Base-by-base conservation (phyloP, 2,329 filamentous ascomycete species). In the Fusarium anguioides region DNA sequence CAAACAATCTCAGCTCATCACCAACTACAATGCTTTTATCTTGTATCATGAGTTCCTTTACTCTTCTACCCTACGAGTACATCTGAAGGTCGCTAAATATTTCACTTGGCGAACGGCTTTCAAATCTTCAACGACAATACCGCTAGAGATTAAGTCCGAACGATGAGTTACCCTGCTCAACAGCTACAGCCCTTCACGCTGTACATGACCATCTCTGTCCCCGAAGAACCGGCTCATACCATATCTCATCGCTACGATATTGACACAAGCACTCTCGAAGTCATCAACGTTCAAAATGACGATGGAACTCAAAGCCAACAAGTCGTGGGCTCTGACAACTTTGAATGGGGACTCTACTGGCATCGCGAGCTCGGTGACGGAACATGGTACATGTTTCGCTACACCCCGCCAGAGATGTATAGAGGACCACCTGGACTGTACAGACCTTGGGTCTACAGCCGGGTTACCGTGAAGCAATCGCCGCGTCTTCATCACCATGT, bases 261-360 rank as follows among this genome's bases (percentile, higher is more conserved):
- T 14, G 66, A 64, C 29, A 61, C 45, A 12, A 64, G 48, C 8
- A 54, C 41, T 18, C 24, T 63, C 8, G 33, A 59, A 27, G 24
- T 55, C 35, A 18, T 49, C 8, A 57, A 60, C 21, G 48, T 62
- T 8, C 60, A 48, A n/a, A 58, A 51, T 6, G 64, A 74, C 39
- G 68, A 74, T 23, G 64, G 62, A 12, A 51, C 36, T 20, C 66
- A 65, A n/a, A 12, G 14, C 7, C 42, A 70, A 8, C 42, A 68
- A 29, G 64, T 68, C 21, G 48, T 61, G 20, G 70, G 57, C 6
- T 63, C 60, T 8, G 74, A 76, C 36, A 74, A 78, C 40, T 79
- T 79, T 44, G 68, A 72, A 64, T 79, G 77, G 77, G 77, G 76
- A n/a, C 54, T 79, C 44, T 79, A 79, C 64, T 76, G 72, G 61